Conservation (phyloP, 768 basidiomycete species). For the Tylopilus vinaceipallidus region DNA sequence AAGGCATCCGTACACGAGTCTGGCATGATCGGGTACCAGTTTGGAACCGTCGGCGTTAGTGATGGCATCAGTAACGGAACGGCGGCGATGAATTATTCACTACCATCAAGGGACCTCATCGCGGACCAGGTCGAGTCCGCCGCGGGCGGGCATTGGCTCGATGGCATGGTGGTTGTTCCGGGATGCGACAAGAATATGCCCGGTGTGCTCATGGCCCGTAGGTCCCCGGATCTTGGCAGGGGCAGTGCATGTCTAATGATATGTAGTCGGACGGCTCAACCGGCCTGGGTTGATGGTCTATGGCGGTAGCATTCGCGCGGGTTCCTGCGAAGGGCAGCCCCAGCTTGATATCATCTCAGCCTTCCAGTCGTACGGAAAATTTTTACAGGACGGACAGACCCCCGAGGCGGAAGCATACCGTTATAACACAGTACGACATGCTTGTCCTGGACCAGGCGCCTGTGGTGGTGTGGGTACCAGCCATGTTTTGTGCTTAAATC, state of each 20-base stretch:
- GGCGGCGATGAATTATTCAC: conserved; percentile 88
- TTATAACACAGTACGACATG: conserved; percentile 84
- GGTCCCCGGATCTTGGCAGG: conserved; percentile 37
- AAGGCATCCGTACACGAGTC: conserved; percentile 73
- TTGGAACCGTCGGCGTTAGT: conserved; percentile 95
- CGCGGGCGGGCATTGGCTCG: conserved; percentile 95
- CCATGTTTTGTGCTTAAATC: not conserved
- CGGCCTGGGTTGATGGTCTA: conserved; percentile 98
- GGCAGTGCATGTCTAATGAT: conserved; percentile 8
- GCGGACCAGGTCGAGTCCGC: conserved; percentile 97
- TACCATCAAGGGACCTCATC: conserved; percentile 96
- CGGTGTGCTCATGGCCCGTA: conserved; percentile 96
- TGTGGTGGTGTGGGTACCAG: conserved; percentile 86
- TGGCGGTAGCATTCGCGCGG: conserved; percentile 91
- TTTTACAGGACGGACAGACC: conserved; percentile 86
- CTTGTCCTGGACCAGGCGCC: conserved; percentile 97
- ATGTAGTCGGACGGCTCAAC: conserved; percentile 86
- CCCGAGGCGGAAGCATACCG: conserved; percentile 78
- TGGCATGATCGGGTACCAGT: conserved; percentile 91
- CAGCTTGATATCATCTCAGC: conserved; percentile 95
- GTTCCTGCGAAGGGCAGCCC: conserved; percentile 84
- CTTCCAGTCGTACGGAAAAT: conserved; percentile 97
- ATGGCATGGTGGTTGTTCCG: conserved; percentile 95
- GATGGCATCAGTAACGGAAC: conserved; percentile 99
- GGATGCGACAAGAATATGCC: conserved; percentile 99